Conservation (phyloP, 345 rosid species). For the Aquilaria sinensis region DNA sequence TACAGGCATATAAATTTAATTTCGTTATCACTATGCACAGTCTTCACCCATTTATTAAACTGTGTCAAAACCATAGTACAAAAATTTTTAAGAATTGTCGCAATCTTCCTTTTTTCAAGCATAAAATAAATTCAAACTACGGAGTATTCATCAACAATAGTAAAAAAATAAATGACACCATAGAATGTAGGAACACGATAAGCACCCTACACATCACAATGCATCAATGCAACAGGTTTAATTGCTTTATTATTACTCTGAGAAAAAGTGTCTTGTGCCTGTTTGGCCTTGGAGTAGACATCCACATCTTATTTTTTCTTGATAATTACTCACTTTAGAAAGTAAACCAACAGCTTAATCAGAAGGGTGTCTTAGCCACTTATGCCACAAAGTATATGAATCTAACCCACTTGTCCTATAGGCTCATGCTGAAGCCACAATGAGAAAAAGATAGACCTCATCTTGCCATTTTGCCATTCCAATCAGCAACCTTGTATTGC, state of each 20-base stretch:
- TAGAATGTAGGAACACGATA: neutral
- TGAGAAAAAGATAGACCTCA: neutral
- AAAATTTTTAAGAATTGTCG: too few species aligned
- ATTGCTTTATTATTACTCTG: slow-evolving; percentile 1
- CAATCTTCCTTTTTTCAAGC: too few species aligned
- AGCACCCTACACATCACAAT: slow-evolving; percentile 13
- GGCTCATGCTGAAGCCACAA: neutral
- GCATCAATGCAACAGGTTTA: slow-evolving; percentile 9
- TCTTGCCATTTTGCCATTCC: too few species aligned
- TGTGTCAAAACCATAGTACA: too few species aligned
- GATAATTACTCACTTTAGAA: neutral
- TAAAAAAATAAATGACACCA: slow-evolving; percentile 7
- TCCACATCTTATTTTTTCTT: neutral
- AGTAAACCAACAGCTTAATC: too few species aligned
- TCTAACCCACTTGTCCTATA: neutral
- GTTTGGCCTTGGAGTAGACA: slow-evolving; percentile 3
- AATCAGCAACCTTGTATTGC: slow-evolving; percentile 1
- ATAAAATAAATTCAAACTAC: too few species aligned
- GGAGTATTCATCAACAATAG: too few species aligned
- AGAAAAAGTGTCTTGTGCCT: too few species aligned
- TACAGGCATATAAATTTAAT: neutral
- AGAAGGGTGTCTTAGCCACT: too few species aligned
- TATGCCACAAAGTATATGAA: slow-evolving; percentile 6
- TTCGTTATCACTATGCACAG: neutral
- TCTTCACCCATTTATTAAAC: neutral